Percentiles rank a stretch among this genome's conserved stretches.
Conservation (phyloP, 1,284 basidiomycete species). For the Phylloporus sp. region DNA sequence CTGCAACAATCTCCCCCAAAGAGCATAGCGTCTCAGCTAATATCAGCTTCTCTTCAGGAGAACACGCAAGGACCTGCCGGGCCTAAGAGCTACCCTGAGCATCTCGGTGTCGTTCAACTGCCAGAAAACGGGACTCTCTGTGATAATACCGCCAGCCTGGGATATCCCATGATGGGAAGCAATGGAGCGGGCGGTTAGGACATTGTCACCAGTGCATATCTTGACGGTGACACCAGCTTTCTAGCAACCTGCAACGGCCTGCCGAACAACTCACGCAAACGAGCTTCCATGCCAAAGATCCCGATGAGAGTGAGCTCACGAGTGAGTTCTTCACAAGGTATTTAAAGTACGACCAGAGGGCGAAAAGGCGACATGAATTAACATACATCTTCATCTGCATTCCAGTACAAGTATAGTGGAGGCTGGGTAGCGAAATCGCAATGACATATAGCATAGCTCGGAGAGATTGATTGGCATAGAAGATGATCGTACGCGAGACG, state of each 20-base stretch:
- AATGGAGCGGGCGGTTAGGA: constrained; percentile 92
- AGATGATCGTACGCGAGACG: constrained; percentile 92
- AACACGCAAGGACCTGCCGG: constrained; percentile 88
- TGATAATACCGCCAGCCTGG: constrained; percentile 90
- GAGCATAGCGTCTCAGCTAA: constrained; percentile 89
- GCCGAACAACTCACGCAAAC: constrained; percentile 86
- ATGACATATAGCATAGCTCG: constrained; percentile 95
- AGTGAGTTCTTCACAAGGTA: constrained; percentile 78
- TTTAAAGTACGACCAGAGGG: constrained; percentile 43
- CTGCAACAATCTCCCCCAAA: constrained; percentile 88
- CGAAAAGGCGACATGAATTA: neutral
- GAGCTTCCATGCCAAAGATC: constrained; percentile 95
- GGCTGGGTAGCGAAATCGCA: constrained; percentile 91
- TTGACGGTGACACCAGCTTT: constrained; percentile 94
- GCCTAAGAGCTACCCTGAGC: constrained; percentile 70
- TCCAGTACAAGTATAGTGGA: constrained; percentile 56
- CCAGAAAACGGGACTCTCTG: constrained; percentile 91
- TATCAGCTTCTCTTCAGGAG: constrained; percentile 95
- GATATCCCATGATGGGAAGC: constrained; percentile 96
- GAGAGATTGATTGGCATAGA: constrained; percentile 95
- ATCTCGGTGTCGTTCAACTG: constrained; percentile 63
- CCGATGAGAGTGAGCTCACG: constrained; percentile 84
- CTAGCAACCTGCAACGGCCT: constrained; percentile 88
- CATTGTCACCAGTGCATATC: constrained; percentile 99
- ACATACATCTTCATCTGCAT: constrained; percentile 64